Evolutionary conservation across 371 early-diverging fungal genomes (phyloP).

Genomic region (Mucor circinelloides): DNA sequence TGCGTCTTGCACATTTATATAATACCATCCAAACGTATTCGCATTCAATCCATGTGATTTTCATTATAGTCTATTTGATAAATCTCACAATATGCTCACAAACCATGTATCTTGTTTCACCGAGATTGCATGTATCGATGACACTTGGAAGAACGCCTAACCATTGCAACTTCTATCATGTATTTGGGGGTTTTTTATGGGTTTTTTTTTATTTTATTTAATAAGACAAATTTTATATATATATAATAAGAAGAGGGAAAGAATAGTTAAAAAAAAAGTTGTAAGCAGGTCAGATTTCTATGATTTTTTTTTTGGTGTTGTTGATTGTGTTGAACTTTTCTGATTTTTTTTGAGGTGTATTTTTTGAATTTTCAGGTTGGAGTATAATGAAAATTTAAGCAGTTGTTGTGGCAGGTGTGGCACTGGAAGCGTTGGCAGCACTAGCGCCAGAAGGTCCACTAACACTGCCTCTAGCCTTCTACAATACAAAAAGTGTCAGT

Average conservation of each 20-base stretch:
- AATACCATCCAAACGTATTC: too few relatives aligned
- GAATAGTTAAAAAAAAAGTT: background rate
- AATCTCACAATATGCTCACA: too few relatives aligned
- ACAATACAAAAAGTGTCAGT: background rate
- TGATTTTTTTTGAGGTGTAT: background rate
- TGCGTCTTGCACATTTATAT: too few relatives aligned
- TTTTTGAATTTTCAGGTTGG: background rate
- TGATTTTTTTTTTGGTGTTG: background rate
- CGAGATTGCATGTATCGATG: background rate
- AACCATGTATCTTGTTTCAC: background rate
- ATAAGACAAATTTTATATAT: background rate
- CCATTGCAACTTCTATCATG: background rate
- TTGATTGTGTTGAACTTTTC: background rate
- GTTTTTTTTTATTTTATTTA: background rate
- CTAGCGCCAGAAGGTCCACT: conserved; percentile 32
- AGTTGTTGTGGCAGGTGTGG: background rate
- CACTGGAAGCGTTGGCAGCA: background rate
- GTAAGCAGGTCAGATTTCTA: background rate
- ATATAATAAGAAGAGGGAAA: background rate
- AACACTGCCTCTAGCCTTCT: conserved; percentile 47
- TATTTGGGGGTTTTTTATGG: background rate
- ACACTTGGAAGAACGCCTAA: too few relatives aligned
- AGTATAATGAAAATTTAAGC: conserved; percentile 1
- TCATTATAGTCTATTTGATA: too few relatives aligned
- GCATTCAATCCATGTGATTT: too few relatives aligned